Evolutionary conservation across 1,284 basidiomycete genomes (phyloP).

Genomic region (Cystobasidium pallidum): DNA sequence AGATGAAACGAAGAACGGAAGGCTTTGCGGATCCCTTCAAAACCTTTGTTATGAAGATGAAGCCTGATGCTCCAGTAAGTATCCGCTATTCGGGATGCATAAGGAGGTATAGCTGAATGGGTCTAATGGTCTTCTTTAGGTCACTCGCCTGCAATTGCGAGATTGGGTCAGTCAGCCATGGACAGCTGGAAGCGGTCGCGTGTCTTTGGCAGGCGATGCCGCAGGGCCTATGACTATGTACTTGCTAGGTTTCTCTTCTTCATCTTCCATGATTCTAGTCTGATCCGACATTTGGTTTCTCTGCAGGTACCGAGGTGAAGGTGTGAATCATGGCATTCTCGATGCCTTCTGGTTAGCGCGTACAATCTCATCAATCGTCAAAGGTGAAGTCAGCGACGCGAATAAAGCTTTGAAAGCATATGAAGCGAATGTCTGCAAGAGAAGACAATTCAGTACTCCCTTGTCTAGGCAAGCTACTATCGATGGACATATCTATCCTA

Average conservation of each 20-base stretch:
- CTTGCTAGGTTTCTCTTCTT: not conserved
- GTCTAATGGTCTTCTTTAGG: not conserved
- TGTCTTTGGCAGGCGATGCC: constrained; percentile 31
- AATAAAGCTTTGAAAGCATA: constrained; percentile 34
- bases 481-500: constrained; percentile 29
- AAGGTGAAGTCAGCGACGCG: constrained; percentile 26
- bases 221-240: constrained; percentile 42
- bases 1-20: constrained; percentile 31
- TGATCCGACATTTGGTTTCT: not conserved
- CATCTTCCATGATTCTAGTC: not conserved
- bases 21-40: constrained; percentile 34
- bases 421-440: constrained; percentile 33
- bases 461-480: constrained; percentile 33
- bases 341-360: constrained; percentile 38
- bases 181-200: constrained; percentile 29
- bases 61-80: constrained; percentile 27
- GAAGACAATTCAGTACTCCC: constrained; percentile 36
- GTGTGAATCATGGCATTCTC: constrained; percentile 41
- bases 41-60: constrained; percentile 31
- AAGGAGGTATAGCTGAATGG: not conserved
- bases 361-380: constrained; percentile 9
- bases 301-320: constrained; percentile 38
- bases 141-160: constrained; percentile 32
- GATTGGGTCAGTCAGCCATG: constrained; percentile 42
- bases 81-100: not conserved